phyloP scores from a whole-genome alignment of 495 filamentous ascomycete species.

The Talaromyces proteolyticus region DNA sequence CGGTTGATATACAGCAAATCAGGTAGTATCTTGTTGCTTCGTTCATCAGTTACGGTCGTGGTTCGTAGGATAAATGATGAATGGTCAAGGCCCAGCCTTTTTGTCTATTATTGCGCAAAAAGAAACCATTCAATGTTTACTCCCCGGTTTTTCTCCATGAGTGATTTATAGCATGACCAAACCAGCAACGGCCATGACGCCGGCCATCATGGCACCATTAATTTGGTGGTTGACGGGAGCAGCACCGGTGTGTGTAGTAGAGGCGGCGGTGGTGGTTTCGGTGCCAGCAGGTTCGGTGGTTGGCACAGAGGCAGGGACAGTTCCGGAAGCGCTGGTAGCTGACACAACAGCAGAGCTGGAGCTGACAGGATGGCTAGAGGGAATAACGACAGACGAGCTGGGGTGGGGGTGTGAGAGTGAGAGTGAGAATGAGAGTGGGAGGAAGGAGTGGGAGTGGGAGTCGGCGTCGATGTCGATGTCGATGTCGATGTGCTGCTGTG shows the following conservation, averaged over 20 bases:
- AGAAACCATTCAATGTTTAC: background rate
- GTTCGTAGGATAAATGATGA: background rate
- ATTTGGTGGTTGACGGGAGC: constrained; percentile 20
- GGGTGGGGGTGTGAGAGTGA: constrained; percentile 8
- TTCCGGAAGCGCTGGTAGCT: constrained; percentile 11
- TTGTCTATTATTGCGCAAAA: background rate
- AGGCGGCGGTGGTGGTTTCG: constrained; percentile 15
- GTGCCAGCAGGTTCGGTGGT: constrained; percentile 8
- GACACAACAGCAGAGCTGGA: constrained; percentile 13
- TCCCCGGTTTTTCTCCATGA: background rate
- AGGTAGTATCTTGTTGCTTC: background rate
- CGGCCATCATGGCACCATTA: constrained; percentile 25
- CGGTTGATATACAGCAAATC: background rate
- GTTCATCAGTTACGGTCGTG: background rate
- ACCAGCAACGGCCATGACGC: constrained; percentile 36
- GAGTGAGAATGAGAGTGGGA: background rate
- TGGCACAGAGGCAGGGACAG: background rate
- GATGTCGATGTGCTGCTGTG: constrained; percentile 11
- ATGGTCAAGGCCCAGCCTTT: background rate
- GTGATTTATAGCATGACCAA: constrained; percentile 34
- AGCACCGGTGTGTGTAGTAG: constrained; percentile 20
- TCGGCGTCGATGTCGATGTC: constrained; percentile 16
- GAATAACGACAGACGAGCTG: constrained; percentile 11
- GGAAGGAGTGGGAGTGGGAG: constrained; percentile 10
- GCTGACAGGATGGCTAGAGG: constrained; percentile 13